Evolutionary conservation across 2,329 filamentous ascomycete species (phyloP), one percentile per base, ranked within the genome.

Genomic region (Penicillium sp.): DNA sequence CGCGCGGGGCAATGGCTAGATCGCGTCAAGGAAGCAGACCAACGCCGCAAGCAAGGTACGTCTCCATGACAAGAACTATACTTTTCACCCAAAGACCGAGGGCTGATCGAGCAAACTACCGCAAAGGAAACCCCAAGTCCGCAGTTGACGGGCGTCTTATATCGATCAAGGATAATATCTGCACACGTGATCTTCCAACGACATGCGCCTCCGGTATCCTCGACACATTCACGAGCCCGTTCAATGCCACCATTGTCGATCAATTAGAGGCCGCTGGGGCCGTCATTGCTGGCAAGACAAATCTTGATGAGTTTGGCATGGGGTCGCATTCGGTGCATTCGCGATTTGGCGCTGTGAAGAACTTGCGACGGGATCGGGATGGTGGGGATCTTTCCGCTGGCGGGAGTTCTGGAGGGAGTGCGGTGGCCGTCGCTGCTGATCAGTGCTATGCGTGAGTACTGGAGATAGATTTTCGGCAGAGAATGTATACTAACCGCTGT

Each of bases 271-370:
- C 80, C 30, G 82, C 84, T 5, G 90, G 89, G 45, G 87, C 86
- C 6, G 75, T 84, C 6, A 75, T 94, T 1, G 82, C 88, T 1
- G 90, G 89, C 6, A 97, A 97, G 77, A 93, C 92, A 2, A 97
- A 96, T 74, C 87, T 98, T 82, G 95, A 98, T 78, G 95, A 96
- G 74, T 97, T 97, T 74, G 93, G 93, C 30, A 97, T 97, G 93
- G 93, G 93, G 2, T 96, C 92, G 8, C 89, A 97, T 73, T 90
- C 88, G 1, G 84, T 82, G 22, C 80, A 89, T 70, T 93, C 92
- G 0, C 78, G 82, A 57, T 87, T 88, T 68, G 91, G 90, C 1
- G 74, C 85, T 1, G 90, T 94, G 4, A 80, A 75, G 55, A 87
- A 84, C 63, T 80, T 78, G 7, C 75, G 80, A 55, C 79, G 71